These are phyloP conservation scores for Croton setiger DNA, from an alignment of 441 rosid species.

Conservation along the genomic window DNA sequence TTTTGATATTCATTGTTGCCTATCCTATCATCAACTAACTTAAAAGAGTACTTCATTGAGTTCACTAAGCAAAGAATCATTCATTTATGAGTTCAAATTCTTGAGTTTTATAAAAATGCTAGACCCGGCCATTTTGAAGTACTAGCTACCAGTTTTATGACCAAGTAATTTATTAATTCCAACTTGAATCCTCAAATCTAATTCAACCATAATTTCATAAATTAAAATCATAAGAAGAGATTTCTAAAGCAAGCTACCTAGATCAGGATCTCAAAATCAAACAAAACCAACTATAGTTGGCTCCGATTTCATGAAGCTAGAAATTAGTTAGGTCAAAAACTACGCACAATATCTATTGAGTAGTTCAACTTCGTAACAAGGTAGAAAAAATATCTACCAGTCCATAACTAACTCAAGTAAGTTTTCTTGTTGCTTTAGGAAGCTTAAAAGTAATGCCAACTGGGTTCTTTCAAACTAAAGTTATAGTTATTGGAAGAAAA, in stretches of 20 bases:
- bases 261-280: neutral
- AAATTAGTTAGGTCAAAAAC: neutral
- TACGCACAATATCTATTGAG: neutral
- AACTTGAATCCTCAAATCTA: neutral
- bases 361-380: conserved; percentile 9
- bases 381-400: conserved; percentile 29
- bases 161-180: neutral
- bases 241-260: neutral
- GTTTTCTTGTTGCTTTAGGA: neutral
- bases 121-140: neutral
- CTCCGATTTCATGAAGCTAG: neutral
- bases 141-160: neutral
- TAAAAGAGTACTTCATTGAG: neutral
- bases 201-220: neutral
- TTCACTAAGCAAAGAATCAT: neutral
- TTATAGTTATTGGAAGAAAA: neutral
- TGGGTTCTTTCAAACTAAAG: conserved; percentile 14
- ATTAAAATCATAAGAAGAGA: neutral
- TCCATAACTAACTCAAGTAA: conserved; percentile 34
- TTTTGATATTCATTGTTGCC: neutral
- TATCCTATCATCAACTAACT: neutral
- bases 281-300: neutral
- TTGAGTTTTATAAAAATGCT: neutral
- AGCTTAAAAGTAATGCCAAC: conserved; percentile 12
- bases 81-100: neutral